A percentile compares a stretch with the other conserved stretches of the same genome.
phyloP scores from a whole-genome alignment of 768 basidiomycete species.

The Amanita pallidorosea region DNA sequence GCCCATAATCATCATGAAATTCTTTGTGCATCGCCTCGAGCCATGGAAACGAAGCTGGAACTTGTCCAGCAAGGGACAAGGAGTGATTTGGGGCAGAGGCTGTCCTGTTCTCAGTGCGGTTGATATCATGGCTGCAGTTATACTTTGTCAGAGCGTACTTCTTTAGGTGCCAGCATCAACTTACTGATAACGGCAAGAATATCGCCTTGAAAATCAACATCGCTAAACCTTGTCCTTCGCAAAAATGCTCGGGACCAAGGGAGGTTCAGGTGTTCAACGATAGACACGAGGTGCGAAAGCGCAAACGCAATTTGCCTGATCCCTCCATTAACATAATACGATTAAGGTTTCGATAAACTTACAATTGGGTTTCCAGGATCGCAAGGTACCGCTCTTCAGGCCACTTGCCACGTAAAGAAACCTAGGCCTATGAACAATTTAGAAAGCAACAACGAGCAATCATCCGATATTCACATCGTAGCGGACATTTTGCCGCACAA shows the following conservation, averaged over 20 bases:
- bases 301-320: slow-evolving; percentile 56
- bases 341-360: slow-evolving; percentile 10
- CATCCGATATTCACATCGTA: slow-evolving; percentile 45
- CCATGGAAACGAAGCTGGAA: slow-evolving; percentile 38
- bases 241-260: slow-evolving; percentile 74
- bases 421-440: slow-evolving; percentile 20
- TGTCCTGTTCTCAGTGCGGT: slow-evolving; percentile 62
- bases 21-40: slow-evolving; percentile 61
- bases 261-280: slow-evolving; percentile 61
- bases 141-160: neutral
- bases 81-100: slow-evolving; percentile 80
- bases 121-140: slow-evolving; percentile 55
- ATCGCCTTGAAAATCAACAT: slow-evolving; percentile 72
- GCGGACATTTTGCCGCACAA: slow-evolving; percentile 44
- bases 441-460: neutral
- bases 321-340: neutral
- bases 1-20: slow-evolving; percentile 63
- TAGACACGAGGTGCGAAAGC: slow-evolving; percentile 64
- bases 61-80: slow-evolving; percentile 51
- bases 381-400: slow-evolving; percentile 70
- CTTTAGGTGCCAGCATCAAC: slow-evolving; percentile 13
- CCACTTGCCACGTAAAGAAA: slow-evolving; percentile 72
- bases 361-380: slow-evolving; percentile 62
- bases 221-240: slow-evolving; percentile 60
- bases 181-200: slow-evolving; percentile 72